These are phyloP conservation scores for Penicillium concentricum DNA, from an alignment of 2,329 filamentous ascomycete genomes.

Conservation along the genomic window DNA sequence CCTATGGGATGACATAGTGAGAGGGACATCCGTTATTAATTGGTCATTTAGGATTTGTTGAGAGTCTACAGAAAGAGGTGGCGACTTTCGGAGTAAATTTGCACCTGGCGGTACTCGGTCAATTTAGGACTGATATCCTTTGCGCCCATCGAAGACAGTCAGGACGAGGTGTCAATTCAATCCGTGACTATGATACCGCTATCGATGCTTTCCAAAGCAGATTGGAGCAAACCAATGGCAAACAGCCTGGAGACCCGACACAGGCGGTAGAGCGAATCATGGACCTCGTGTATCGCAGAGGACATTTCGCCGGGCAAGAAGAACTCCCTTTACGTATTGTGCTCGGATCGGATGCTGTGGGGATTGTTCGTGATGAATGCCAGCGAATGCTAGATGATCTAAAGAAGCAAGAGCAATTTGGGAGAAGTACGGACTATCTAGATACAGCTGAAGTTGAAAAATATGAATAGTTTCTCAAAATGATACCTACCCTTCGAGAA, in stretches of 20 bases:
- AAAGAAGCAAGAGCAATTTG: neutral
- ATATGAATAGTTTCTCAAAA: neutral
- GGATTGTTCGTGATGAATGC: neutral
- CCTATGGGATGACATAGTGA: neutral
- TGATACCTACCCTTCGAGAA: too few species aligned
- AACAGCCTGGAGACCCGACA: constrained; percentile 37
- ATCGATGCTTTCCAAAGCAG: neutral
- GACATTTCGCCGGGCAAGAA: neutral
- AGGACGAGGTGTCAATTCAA: neutral
- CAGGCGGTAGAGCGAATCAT: constrained; percentile 25
- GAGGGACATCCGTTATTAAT: neutral
- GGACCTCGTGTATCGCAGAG: neutral
- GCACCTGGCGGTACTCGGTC: neutral
- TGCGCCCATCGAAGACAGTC: neutral
- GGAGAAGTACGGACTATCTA: neutral
- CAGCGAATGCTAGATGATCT: neutral
- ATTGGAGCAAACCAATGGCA: constrained; percentile 31
- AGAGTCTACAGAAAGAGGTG: neutral
- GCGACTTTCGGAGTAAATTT: neutral
- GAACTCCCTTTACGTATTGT: neutral
- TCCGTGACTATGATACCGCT: neutral
- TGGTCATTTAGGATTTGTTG: neutral
- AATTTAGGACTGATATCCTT: neutral
- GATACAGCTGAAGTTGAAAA: neutral
- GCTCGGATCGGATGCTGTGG: neutral